Conservation (phyloP, 768 basidiomycete species). For the Pleurotus platypus region DNA sequence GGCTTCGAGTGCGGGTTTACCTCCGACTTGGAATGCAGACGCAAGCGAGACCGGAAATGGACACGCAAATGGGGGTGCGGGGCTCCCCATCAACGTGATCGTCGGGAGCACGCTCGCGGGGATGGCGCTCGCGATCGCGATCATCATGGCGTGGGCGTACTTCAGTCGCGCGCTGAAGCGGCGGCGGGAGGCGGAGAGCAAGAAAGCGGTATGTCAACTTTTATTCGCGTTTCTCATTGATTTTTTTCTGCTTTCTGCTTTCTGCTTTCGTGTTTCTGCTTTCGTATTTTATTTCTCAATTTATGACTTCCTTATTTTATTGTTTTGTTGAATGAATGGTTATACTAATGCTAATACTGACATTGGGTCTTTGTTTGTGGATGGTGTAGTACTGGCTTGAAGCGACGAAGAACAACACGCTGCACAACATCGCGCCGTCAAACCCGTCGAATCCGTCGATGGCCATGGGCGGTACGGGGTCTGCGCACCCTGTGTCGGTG, state of each 20-base stretch:
- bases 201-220: slow-evolving; percentile 19
- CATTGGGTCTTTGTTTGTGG: too few species aligned
- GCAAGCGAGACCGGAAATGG: too few species aligned
- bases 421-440: slow-evolving; percentile 31
- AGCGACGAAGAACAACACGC: slow-evolving; percentile 35
- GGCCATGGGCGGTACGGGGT: slow-evolving; percentile 24
- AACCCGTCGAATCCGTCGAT: slow-evolving; percentile 15
- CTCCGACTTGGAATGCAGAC: background rate
- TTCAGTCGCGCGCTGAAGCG: slow-evolving; percentile 42
- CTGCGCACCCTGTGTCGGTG: slow-evolving; percentile 1
- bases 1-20: too few species aligned
- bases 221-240: background rate
- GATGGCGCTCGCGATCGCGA: slow-evolving; percentile 37
- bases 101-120: slow-evolving; percentile 49
- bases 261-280: background rate
- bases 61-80: slow-evolving; percentile 2
- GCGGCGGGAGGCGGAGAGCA: slow-evolving; percentile 24
- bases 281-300: background rate
- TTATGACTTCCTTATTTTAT: too few species aligned
- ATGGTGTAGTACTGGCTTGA: slow-evolving; percentile 16
- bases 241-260: background rate
- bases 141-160: slow-evolving; percentile 40
- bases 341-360: too few species aligned
- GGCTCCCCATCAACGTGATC: slow-evolving; percentile 45
- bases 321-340: too few species aligned